These are phyloP conservation scores for Nasturtium officinale DNA, from an alignment of 345 rosid species.

Conservation along the genomic window DNA sequence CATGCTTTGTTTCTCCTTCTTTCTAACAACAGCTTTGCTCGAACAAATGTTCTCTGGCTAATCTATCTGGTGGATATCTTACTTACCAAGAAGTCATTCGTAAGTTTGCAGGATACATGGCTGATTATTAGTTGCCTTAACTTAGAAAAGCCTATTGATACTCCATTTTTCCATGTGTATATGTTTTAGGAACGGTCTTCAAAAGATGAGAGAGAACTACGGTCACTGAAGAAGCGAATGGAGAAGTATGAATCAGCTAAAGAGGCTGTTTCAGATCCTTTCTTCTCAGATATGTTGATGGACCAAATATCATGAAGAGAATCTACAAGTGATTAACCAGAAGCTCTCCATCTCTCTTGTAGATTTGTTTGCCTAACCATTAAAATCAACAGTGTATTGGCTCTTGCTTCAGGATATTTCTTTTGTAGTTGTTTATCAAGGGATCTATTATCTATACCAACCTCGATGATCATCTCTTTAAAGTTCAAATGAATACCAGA, in stretches of 20 bases:
- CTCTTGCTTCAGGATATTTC: slow-evolving; percentile 10
- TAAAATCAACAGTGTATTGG: slow-evolving; percentile 12
- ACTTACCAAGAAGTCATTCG: slow-evolving; percentile 84
- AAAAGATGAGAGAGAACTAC: slow-evolving; percentile 68
- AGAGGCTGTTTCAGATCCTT: slow-evolving; percentile 76
- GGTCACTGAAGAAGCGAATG: slow-evolving; percentile 79
- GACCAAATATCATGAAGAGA: slow-evolving; percentile 32
- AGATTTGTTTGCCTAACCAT: slow-evolving; percentile 18
- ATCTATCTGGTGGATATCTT: slow-evolving; percentile 78
- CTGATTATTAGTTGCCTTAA: slow-evolving; percentile 1
- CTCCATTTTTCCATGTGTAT: not conserved
- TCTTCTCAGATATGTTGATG: slow-evolving; percentile 62
- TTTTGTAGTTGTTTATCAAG: slow-evolving; percentile 16
- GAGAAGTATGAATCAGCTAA: slow-evolving; percentile 75
- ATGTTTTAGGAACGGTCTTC: slow-evolving; percentile 65
- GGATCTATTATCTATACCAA: not conserved
- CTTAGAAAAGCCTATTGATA: slow-evolving; percentile 6
- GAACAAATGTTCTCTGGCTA: slow-evolving; percentile 90
- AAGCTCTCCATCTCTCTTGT: slow-evolving; percentile 4
- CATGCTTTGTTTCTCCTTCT: slow-evolving; percentile 31
- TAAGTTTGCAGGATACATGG: slow-evolving; percentile 48
- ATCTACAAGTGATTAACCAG: slow-evolving; percentile 22
- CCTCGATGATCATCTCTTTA: slow-evolving; percentile 15
- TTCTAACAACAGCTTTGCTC: slow-evolving; percentile 66
- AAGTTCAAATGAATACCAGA: slow-evolving; percentile 25